Conservation (phyloP, 768 basidiomycete species). For the Neoboletus subvelutipes region DNA sequence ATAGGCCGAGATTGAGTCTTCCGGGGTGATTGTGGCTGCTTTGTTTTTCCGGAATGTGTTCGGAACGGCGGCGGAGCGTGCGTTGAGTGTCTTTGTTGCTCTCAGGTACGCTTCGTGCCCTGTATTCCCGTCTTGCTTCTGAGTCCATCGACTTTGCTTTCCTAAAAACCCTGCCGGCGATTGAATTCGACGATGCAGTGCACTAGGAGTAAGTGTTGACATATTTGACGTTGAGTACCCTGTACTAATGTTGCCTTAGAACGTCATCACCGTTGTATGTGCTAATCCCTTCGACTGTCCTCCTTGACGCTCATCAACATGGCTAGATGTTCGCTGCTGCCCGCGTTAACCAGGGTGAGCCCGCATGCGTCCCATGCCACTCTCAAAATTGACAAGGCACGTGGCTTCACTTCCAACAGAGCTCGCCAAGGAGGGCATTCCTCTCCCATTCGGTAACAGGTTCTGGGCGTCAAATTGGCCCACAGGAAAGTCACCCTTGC, state of each 20-base stretch:
- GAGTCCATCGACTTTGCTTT: not conserved
- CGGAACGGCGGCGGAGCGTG: conserved; percentile 43
- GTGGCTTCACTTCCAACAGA: conserved; percentile 30
- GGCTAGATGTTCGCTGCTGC: conserved; percentile 49
- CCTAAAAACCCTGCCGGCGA: not conserved
- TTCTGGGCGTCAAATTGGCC: conserved; percentile 67
- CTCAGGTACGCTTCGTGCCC: conserved; percentile 39
- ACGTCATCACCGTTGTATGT: conserved; percentile 34
- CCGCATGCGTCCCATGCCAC: too few relatives aligned
- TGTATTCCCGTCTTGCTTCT: not conserved
- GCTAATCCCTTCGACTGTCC: not conserved
- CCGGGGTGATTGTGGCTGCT: conserved; percentile 54
- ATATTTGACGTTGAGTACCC: not conserved
- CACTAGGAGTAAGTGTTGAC: conserved; percentile 30
- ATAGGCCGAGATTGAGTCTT: conserved; percentile 45
- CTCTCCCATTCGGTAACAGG: conserved; percentile 54
- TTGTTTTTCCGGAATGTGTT: conserved; percentile 62
- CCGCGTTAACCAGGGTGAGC: conserved; percentile 51
- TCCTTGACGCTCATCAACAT: not conserved
- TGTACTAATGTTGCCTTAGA: conserved; percentile 16
- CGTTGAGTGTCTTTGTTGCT: conserved; percentile 40
- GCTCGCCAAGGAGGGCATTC: conserved; percentile 62
- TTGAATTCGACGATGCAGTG: conserved; percentile 23
- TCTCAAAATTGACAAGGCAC: not conserved
- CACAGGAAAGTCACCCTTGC: conserved; percentile 52